Base-by-base conservation (phyloP, 2,329 filamentous ascomycete genomes). In the Neophaeococcomyces aloes region DNA sequence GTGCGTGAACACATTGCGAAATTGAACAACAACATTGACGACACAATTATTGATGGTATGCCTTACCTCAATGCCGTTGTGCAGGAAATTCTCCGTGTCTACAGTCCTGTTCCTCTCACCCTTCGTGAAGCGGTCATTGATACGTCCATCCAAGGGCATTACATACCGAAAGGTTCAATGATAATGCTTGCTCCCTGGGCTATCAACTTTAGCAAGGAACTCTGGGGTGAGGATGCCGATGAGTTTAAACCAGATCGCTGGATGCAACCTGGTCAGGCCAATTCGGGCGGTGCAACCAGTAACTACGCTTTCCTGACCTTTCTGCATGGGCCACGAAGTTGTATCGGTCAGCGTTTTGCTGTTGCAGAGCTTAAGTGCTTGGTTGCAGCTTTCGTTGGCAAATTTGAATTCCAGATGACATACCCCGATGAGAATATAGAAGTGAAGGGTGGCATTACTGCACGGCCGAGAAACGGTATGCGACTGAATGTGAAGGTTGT, bases 321-420 rank as follows among this genome's bases (percentile, higher is more conserved):
- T 62, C 61, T 91, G 52, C 82, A 89, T 61, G 83, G 85, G 0
- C 55, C 55, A 14, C 42, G 54, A 4, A 54, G 51, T 31, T 58
- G 56, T 40, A 58, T 58, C 29, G 56, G 56, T 15, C 48, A 53
- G 35, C 52, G 50, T 14, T 58, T 58, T 64, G 83, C 88, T 0
- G 81, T 78, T 59, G 78, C 81, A 1, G 89, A 95, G 68, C 84
- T 94, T 62, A 86, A 85, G 7, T 89, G 83, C 58, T 65, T 95
- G 49, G 59, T 95, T 36, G 87, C 86, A 17, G 73, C 76, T 7
- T 78, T 83, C 71, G 73, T 89, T 3, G 86, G 86, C 1, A 71
- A 76, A 29, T 94, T 93, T 53, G 65, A 75, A 55, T 74, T 78
- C 48, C 73, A 80, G 59, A 64, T 78, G 58, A 79, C 83, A 55